Evolutionary conservation across 2,329 filamentous ascomycete genomes (phyloP), one percentile per base, ranked within the genome.

Genomic region (Lachnellula arida): DNA sequence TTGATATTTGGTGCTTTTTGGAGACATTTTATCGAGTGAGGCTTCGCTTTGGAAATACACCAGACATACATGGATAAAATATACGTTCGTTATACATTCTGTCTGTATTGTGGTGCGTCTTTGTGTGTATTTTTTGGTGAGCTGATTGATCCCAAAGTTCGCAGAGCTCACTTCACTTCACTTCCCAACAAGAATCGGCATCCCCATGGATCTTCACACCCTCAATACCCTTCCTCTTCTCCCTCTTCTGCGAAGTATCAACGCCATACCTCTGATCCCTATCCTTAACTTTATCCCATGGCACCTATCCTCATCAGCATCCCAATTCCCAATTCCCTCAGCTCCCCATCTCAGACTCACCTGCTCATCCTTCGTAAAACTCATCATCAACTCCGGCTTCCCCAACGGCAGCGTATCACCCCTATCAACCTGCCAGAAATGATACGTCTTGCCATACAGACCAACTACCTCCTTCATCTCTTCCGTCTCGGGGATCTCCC

Each of bases 341-440:
- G n/a, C 40, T 22, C 15, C n/a, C 15, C 19, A 19, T 28, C 34
- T 32, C 72, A 51, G 74, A 55, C 46, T 65, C 52, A 81, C 75
- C 70, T 82, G 79, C 14, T 74, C 72, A 49, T 73, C 70, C 9
- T 68, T 69, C 23, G 79, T 82, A 59, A 77, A 85, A 65, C 84
- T 86, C 59, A 78, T 82, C 81, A 88, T 87, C 62, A 88, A 71
- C 71, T 85, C 72, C 54, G 85, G 84, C 59, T 73, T 68, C 0
- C 85, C 84, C 60, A 87, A 66, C 1, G 85, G 85, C 53, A 87
- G 64, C n/a, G 51, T 56, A 66, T 93, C 83, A 0, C 89, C 89
- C 5, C 81, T 76, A 72, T 95, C 90, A 15, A 87, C 82, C 78
- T 95, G 89, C 91, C 91, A 96, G 43, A 94, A 76, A 69, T 96